Conservation (phyloP, 768 basidiomycete genomes). For the Tulasnella sp. region DNA sequence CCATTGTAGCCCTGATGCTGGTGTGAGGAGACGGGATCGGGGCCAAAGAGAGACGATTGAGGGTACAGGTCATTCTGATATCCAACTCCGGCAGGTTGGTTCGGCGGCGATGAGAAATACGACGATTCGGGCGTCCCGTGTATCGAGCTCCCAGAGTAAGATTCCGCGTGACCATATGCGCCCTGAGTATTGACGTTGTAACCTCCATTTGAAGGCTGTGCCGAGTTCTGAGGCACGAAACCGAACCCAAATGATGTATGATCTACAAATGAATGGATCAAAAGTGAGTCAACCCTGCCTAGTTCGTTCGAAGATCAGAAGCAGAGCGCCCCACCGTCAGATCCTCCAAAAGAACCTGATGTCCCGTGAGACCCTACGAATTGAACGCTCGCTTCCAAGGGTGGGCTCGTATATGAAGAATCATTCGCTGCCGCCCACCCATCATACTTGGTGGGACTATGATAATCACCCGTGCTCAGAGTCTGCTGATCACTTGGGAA, state of each 20-base stretch:
- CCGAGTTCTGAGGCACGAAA: neutral
- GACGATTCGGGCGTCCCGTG: constrained; percentile 3
- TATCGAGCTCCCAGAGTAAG: neutral
- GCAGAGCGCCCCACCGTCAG: too few species aligned
- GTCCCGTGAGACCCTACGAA: too few species aligned
- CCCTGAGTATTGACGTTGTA: neutral
- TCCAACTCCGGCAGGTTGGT: neutral
- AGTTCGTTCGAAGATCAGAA: too few species aligned
- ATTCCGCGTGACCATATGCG: neutral
- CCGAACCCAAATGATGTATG: neutral
- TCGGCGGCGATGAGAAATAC: constrained; percentile 5
- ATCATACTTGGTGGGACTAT: neutral
- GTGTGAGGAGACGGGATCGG: constrained; percentile 1
- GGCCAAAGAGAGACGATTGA: neutral
- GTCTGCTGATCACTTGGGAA: neutral
- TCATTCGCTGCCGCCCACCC: neutral
- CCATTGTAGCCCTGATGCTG: neutral
- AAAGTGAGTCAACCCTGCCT: neutral
- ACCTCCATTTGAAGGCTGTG: neutral
- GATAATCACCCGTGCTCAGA: neutral
- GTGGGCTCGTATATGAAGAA: too few species aligned
- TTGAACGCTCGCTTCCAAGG: too few species aligned
- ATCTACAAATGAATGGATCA: neutral
- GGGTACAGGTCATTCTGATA: neutral
- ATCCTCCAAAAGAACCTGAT: too few species aligned